phyloP scores from a whole-genome alignment of 2,329 filamentous ascomycete species.

The Fusarium scirpi region DNA sequence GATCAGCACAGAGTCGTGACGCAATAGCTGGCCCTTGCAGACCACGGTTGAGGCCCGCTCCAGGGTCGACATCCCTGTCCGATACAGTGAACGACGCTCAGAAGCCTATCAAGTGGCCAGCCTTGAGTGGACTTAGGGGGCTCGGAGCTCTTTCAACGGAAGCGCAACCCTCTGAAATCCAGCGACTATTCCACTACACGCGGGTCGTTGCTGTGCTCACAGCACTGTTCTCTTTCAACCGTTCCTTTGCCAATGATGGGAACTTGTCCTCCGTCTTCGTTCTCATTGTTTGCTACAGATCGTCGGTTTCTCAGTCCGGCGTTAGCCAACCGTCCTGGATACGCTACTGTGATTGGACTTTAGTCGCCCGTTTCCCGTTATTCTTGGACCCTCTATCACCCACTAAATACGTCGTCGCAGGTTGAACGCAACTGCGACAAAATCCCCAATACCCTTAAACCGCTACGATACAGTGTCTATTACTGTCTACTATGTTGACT shows the following conservation, averaged over 20 bases:
- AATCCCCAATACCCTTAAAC: slow-evolving; percentile 9
- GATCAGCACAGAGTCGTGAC: slow-evolving; percentile 50
- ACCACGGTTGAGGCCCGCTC: slow-evolving; percentile 36
- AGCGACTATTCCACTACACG: slow-evolving; percentile 21
- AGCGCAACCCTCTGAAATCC: slow-evolving; percentile 16
- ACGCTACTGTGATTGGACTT: slow-evolving; percentile 20
- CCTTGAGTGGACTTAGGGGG: slow-evolving; percentile 19
- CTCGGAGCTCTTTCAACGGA: slow-evolving; percentile 11
- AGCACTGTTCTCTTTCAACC: slow-evolving; percentile 7
- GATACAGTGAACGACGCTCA: background rate
- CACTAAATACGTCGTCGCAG: slow-evolving; percentile 32
- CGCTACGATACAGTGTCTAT: slow-evolving; percentile 28
- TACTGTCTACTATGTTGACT: slow-evolving; percentile 18
- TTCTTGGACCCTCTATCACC: slow-evolving; percentile 18
- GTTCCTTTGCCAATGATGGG: slow-evolving; percentile 11
- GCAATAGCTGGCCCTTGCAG: slow-evolving; percentile 49
- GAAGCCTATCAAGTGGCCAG: slow-evolving; percentile 22
- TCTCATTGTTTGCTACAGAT: slow-evolving; percentile 16
- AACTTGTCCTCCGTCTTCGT: slow-evolving; percentile 1
- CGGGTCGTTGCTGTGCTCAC: slow-evolving; percentile 12
- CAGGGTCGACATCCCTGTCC: slow-evolving; percentile 13
- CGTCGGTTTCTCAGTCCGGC: slow-evolving; percentile 13
- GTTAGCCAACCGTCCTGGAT: slow-evolving; percentile 6
- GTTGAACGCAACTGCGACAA: slow-evolving; percentile 26
- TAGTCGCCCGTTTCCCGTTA: slow-evolving; percentile 16